These are phyloP conservation scores for Litsea cubeba DNA, from an alignment of 164 flowering plant genomes.

Conservation along the genomic window DNA sequence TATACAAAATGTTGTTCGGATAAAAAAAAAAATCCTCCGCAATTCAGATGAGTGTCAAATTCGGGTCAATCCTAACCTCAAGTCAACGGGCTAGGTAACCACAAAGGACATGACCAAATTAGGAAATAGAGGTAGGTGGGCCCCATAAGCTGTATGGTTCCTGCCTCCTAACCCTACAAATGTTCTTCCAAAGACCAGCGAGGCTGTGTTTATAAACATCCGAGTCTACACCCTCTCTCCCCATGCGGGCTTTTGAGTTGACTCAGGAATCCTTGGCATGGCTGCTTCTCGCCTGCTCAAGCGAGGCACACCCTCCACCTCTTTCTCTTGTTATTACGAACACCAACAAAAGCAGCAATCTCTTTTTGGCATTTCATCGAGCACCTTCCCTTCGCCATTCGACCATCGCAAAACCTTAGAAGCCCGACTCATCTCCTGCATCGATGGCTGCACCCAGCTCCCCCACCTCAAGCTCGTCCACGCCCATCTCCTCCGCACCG, in stretches of 20 bases:
- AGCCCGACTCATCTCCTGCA: conserved; percentile 11
- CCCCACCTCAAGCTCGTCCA: conserved; percentile 22
- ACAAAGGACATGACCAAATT: too few relatives aligned
- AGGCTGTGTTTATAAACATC: too few relatives aligned
- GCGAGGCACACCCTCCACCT: neutral
- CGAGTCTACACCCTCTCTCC: too few relatives aligned
- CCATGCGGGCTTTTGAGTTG: too few relatives aligned
- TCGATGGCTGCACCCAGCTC: conserved; percentile 13
- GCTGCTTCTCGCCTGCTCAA: neutral
- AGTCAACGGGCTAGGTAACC: too few relatives aligned
- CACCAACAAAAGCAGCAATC: neutral
- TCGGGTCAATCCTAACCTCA: too few relatives aligned
- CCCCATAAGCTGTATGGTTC: too few relatives aligned
- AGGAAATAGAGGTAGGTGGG: too few relatives aligned
- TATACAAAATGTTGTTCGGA: too few relatives aligned
- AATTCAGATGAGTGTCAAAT: too few relatives aligned
- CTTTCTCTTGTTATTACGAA: neutral
- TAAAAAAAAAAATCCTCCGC: fast-evolving
- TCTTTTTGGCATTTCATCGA: conserved; percentile 8
- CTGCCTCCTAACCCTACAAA: too few relatives aligned
- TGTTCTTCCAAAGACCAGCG: too few relatives aligned
- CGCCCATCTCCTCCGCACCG: conserved; percentile 18
- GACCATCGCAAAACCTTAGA: conserved; percentile 5
- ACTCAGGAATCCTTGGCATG: neutral
- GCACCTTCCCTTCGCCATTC: neutral